These are phyloP conservation scores for Fraxinus ornus DNA, from an alignment of 305 asterid genomes.

Conservation along the genomic window DNA sequence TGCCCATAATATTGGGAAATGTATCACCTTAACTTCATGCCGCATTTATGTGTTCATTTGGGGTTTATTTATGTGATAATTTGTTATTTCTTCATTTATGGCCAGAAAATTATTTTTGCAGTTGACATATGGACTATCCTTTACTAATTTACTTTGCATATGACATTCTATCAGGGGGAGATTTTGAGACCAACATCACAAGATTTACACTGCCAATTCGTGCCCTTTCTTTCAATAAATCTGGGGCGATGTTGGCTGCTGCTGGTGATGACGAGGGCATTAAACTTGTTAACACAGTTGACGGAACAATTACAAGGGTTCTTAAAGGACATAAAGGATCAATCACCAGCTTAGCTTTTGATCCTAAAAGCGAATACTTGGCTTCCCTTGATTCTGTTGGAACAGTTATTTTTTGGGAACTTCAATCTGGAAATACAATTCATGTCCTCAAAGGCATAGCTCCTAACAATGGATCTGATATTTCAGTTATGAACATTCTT, in stretches of 20 bases:
- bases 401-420: slow-evolving; percentile 88
- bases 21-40: neutral
- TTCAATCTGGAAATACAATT: slow-evolving; percentile 73
- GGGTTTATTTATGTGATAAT: neutral
- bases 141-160: neutral
- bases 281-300: slow-evolving; percentile 87
- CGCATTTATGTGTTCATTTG: neutral
- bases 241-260: slow-evolving; percentile 90
- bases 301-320: slow-evolving; percentile 88
- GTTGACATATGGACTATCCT: neutral
- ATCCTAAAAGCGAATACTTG: slow-evolving; percentile 86
- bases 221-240: slow-evolving; percentile 79
- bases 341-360: slow-evolving; percentile 85
- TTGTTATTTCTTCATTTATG: neutral
- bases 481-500: slow-evolving; percentile 55
- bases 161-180: slow-evolving; percentile 62
- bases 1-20: neutral
- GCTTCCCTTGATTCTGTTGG: slow-evolving; percentile 90
- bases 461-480: slow-evolving; percentile 63
- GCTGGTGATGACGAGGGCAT: slow-evolving; percentile 98
- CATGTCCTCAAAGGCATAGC: slow-evolving; percentile 79
- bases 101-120: neutral
- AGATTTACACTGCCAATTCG: slow-evolving; percentile 94
- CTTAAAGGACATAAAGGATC: slow-evolving; percentile 94
- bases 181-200: slow-evolving; percentile 84